Base-by-base conservation (phyloP, 306 rosid species). In the Carpinus viminea region DNA sequence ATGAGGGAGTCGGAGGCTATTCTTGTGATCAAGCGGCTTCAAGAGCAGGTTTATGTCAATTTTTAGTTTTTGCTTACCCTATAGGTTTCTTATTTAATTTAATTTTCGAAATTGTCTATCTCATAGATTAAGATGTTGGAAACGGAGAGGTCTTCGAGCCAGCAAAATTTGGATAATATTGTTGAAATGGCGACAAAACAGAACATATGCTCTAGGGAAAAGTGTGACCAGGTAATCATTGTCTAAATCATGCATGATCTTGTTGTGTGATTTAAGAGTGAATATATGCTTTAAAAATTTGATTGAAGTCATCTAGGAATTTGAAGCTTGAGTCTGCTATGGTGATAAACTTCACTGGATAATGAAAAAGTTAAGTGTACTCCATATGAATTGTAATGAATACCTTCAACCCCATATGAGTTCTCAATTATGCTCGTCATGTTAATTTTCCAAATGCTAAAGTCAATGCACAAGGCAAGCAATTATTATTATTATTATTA, bases 1-100 rank as follows among this genome's bases (percentile, higher is more conserved):
- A 51, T 76, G 74, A 83, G 90, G 80, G 97, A 88, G 76, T 81
- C 88, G 0, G 98, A 95, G 70, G 88, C 93, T 73, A 88, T 89
- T 85, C 82, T 88, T 81, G 89, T 92, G 78, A 95, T 92, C 82
- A 89, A 92, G 85, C 83, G 87, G 76, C 98, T 95, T 86, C 93
- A 92, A 90, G 98, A 92, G 73, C 92, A 93, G 93, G 98, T 92
- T 48, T 65, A 38, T 47, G 51, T 78, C 41, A 34, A 31, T 28
- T 75, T 43, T 38, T 47, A 15, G 10, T 34, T 78, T n/a, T 43
- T 20, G 21, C 48, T 48, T 9, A 48, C 38, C 5, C 65, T 51
- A 47, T 56, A 65, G 31, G 28, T 64, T 34, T 68, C 72, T 57
- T 75, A 43, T 36, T 52, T 56, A n/a, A 70, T 68, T 53, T 80